Evolutionary conservation across 2,329 filamentous ascomycete species (phyloP).

Genomic region (Sporothrix curviconia): DNA sequence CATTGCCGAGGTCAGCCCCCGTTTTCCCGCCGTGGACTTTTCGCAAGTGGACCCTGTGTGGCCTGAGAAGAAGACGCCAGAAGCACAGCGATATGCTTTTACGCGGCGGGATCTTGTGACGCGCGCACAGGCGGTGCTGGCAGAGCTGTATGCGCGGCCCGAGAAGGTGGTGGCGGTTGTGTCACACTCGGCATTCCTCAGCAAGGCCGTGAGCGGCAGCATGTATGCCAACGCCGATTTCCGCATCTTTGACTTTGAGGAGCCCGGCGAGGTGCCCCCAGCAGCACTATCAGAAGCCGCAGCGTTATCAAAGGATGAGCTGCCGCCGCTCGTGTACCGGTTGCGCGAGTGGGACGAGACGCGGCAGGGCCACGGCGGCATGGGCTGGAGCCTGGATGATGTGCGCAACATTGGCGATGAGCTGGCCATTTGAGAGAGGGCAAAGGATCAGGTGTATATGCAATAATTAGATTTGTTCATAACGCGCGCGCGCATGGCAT

Average conservation of each 20-base stretch:
- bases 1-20: constrained; percentile 34
- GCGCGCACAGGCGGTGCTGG: constrained; percentile 47
- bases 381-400: constrained; percentile 42
- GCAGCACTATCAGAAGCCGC: background rate
- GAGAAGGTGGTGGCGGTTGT: constrained; percentile 60
- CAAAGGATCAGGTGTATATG: too few species aligned
- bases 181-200: constrained; percentile 57
- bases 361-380: constrained; percentile 40
- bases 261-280: constrained; percentile 11
- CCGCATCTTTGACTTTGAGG: constrained; percentile 52
- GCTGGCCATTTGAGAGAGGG: constrained; percentile 18
- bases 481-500: too few species aligned
- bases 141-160: constrained; percentile 43
- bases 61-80: constrained; percentile 53
- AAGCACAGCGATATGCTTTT: constrained; percentile 44
- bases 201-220: constrained; percentile 48
- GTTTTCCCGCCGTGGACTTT: constrained; percentile 54
- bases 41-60: constrained; percentile 50
- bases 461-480: too few species aligned
- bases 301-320: constrained; percentile 12
- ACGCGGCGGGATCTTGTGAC: constrained; percentile 45
- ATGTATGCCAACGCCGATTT: constrained; percentile 59
- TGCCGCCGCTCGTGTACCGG: constrained; percentile 17
- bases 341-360: constrained; percentile 46
- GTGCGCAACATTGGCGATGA: constrained; percentile 25